phyloP scores from a whole-genome alignment of 371 early-diverging fungal genomes.

The Rhizopus stolonifer region DNA sequence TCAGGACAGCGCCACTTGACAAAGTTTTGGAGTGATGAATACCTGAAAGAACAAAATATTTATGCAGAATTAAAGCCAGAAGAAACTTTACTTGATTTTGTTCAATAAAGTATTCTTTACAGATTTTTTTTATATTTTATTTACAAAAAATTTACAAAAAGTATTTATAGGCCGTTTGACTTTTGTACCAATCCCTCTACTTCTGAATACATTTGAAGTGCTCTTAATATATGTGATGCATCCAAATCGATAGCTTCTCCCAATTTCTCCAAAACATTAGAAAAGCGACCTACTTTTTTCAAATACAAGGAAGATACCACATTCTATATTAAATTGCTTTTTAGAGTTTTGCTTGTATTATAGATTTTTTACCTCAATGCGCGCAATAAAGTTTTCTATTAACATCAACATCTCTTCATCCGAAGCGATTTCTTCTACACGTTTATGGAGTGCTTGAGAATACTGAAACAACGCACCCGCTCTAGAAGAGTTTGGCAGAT shows the following conservation, averaged over 20 bases:
- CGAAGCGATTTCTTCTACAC: slow-evolving; percentile 50
- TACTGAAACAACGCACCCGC: not conserved
- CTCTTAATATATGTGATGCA: slow-evolving; percentile 56
- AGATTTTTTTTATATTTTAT: no score
- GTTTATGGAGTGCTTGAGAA: slow-evolving; percentile 20
- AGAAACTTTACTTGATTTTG: slow-evolving; percentile 38
- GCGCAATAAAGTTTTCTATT: slow-evolving; percentile 58
- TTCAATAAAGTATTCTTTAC: not conserved
- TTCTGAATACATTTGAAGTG: slow-evolving; percentile 62
- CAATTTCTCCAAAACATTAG: slow-evolving; percentile 54
- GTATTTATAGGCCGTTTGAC: slow-evolving; percentile 4
- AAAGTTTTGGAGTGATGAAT: slow-evolving; percentile 76
- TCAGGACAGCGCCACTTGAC: slow-evolving; percentile 82
- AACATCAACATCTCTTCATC: slow-evolving; percentile 57
- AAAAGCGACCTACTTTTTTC: slow-evolving; percentile 54
- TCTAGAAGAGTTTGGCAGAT: not conserved
- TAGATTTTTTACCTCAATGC: slow-evolving; percentile 50
- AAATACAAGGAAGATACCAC: slow-evolving; percentile 58
- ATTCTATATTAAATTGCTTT: slow-evolving; percentile 49
- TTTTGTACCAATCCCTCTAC: slow-evolving; percentile 18
- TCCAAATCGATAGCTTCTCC: slow-evolving; percentile 59
- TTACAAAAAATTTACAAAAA: slow-evolving; percentile 4
- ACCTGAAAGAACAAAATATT: slow-evolving; percentile 34
- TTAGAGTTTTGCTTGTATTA: no score
- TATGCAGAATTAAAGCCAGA: slow-evolving; percentile 26